A percentile compares a stretch with the other conserved stretches of the same genome.
Conservation (phyloP, 1,284 basidiomycete genomes). For the Cryptococcus wingfieldii region DNA sequence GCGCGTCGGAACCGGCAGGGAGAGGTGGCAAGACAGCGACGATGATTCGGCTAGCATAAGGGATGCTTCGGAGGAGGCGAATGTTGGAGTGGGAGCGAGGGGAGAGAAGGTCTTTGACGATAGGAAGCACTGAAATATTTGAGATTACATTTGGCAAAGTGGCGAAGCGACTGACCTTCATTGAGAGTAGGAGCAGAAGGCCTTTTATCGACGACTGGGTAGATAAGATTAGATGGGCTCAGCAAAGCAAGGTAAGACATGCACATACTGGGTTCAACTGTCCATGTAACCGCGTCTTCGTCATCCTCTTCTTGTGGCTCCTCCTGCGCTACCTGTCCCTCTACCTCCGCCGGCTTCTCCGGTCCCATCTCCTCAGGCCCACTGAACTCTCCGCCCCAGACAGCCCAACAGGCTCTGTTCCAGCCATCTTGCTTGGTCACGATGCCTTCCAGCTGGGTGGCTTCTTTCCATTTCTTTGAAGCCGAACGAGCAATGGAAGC, state of each 20-base stretch:
- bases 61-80: conserved; percentile 22
- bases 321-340: neutral
- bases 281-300: conserved; percentile 21
- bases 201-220: conserved; percentile 10
- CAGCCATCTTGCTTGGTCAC: conserved; percentile 14
- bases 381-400: conserved; percentile 24
- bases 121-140: no score
- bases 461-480: conserved; percentile 12
- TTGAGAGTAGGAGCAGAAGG: conserved; percentile 5
- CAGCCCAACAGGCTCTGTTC: conserved; percentile 30
- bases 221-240: neutral
- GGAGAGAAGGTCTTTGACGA: neutral
- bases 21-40: conserved; percentile 11
- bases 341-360: conserved; percentile 2
- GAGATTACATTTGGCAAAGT: no score
- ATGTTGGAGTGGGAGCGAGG: conserved; percentile 5
- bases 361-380: conserved; percentile 8
- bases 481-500: conserved; percentile 25
- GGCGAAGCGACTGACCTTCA: conserved; percentile 9
- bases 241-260: neutral
- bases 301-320: conserved; percentile 12
- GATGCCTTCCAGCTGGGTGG: conserved; percentile 31
- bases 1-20: neutral
- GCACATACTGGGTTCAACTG: conserved; percentile 4
- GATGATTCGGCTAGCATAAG: conserved; percentile 30